phyloP scores from a whole-genome alignment of 2,329 filamentous ascomycete species.

The Phyllosticta citrichinensis region DNA sequence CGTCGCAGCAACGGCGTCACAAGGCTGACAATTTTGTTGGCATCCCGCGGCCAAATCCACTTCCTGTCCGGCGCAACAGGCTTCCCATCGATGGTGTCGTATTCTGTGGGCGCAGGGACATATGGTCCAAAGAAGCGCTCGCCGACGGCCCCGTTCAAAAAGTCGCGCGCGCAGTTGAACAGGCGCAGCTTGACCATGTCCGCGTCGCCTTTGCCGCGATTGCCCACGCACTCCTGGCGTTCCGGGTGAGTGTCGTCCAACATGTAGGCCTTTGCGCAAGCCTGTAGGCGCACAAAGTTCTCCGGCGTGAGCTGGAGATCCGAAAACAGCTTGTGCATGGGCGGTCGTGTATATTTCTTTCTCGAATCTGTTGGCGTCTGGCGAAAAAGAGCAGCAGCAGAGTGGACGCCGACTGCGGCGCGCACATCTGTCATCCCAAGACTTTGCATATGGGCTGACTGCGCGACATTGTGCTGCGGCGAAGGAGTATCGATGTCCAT shows the following conservation, averaged over 20 bases:
- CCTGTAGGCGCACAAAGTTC: slow-evolving; percentile 46
- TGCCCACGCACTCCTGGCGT: slow-evolving; percentile 47
- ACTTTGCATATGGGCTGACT: slow-evolving; percentile 5
- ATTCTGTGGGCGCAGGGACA: slow-evolving; percentile 20
- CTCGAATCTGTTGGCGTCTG: slow-evolving; percentile 33
- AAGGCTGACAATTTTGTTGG: slow-evolving; percentile 45
- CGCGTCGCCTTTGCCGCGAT: slow-evolving; percentile 43
- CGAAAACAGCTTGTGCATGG: slow-evolving; percentile 48
- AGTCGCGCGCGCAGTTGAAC: slow-evolving; percentile 47
- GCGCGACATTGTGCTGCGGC: neutral
- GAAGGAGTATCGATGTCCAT: neutral
- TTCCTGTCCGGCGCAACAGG: slow-evolving; percentile 28
- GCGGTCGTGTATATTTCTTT: slow-evolving; percentile 48
- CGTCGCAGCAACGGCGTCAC: slow-evolving; percentile 47
- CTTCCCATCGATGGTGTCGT: slow-evolving; percentile 28
- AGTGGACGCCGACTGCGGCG: slow-evolving; percentile 38
- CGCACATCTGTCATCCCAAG: slow-evolving; percentile 30
- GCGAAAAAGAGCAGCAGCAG: slow-evolving; percentile 44
- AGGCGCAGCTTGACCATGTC: slow-evolving; percentile 48
- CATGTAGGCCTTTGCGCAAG: slow-evolving; percentile 48
- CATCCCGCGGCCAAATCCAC: slow-evolving; percentile 45
- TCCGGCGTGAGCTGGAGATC: slow-evolving; percentile 47
- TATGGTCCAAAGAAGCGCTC: slow-evolving; percentile 40
- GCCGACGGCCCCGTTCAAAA: slow-evolving; percentile 42
- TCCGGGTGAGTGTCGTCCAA: slow-evolving; percentile 45